Base-by-base conservation (phyloP, 2,329 filamentous ascomycete genomes). In the Fusarium annulatum region DNA sequence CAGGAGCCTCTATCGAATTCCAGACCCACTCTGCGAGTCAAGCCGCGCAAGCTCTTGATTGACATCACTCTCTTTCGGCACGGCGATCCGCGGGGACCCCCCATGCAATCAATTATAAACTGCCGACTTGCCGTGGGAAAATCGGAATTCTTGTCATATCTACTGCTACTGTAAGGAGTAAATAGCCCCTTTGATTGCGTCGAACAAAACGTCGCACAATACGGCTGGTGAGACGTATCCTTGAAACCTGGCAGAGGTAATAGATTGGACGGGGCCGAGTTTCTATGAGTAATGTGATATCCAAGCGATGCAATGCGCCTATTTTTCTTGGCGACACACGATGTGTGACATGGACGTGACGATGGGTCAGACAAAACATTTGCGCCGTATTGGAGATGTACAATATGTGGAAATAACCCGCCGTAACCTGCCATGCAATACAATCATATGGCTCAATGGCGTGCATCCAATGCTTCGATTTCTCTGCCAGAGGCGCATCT, bases 21-120 rank as follows among this genome's bases (percentile, higher is more conserved):
- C 23, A 61, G 34, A 26, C 52, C 62, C 52, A 43, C 59, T 16
- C 26, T 28, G 26, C 34, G 26, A 49, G 21, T 68, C 55, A 49
- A 43, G 66, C 64, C 66, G 34, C 66, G 66, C 66, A 69, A 69
- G 64, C 64, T 55, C 48, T 43, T 60, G 14, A 18, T 38, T 49
- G 49, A 66, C 48, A 66, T 62, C 34, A 49, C 36, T 10, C 26
- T 23, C 21, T 14, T 63, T 63, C 48, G 64, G 64, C 65, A 62
- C 33, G 33, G n/a, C n/a, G 56, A 69, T 63, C 64, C 57, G 66
- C n/a, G 28, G 18, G 28, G 23, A 18, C 23, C 36, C 34, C 34
- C 61, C 60, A 59, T 39, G 23, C 61, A 46, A 28, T 58, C 26
- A 57, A 36, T 46, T 46, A 46, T 33, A 63, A 26, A 30, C 33